Conservation (phyloP, 2,329 filamentous ascomycete species). For the Aciculosporium take region DNA sequence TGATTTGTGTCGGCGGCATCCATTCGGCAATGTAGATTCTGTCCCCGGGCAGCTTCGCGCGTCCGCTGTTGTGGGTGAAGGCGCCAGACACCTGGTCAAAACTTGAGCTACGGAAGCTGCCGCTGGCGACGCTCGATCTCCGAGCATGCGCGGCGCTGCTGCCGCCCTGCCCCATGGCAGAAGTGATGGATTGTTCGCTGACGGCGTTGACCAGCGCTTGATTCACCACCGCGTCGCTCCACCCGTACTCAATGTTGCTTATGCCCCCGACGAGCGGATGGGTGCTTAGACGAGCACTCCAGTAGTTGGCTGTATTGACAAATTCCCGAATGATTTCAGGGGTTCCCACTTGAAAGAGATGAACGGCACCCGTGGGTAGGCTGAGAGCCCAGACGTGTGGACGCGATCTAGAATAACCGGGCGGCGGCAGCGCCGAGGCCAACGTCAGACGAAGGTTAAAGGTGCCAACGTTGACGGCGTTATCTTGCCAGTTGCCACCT, state of each 20-base stretch:
- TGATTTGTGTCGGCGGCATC: constrained; percentile 76
- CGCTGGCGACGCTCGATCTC: constrained; percentile 33
- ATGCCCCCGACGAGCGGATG: constrained; percentile 86
- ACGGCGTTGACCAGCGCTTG: constrained; percentile 39
- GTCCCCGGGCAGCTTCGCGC: constrained; percentile 64
- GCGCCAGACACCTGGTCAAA: constrained; percentile 45
- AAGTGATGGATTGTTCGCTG: constrained; percentile 29
- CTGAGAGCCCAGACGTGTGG: constrained; percentile 92
- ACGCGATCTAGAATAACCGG: constrained; percentile 80
- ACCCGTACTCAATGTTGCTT: constrained; percentile 95
- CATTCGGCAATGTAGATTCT: constrained; percentile 74
- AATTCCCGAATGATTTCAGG: constrained; percentile 91
- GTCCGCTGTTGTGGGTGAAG: constrained; percentile 34
- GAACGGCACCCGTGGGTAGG: constrained; percentile 81
- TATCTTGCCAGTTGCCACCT: constrained; percentile 96
- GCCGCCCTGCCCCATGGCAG: constrained; percentile 29
- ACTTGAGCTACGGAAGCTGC: constrained; percentile 40
- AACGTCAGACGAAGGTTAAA: constrained; percentile 86
- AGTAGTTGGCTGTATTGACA: constrained; percentile 89
- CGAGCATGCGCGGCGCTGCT: constrained; percentile 31
- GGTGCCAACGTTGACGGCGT: constrained; percentile 75
- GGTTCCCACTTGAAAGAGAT: constrained; percentile 96
- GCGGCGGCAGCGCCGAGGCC: constrained; percentile 75
- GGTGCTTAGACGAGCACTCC: constrained; percentile 87
- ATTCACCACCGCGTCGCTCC: constrained; percentile 73